phyloP scores from a whole-genome alignment of 495 filamentous ascomycete genomes.

The Usnea hakonensis region DNA sequence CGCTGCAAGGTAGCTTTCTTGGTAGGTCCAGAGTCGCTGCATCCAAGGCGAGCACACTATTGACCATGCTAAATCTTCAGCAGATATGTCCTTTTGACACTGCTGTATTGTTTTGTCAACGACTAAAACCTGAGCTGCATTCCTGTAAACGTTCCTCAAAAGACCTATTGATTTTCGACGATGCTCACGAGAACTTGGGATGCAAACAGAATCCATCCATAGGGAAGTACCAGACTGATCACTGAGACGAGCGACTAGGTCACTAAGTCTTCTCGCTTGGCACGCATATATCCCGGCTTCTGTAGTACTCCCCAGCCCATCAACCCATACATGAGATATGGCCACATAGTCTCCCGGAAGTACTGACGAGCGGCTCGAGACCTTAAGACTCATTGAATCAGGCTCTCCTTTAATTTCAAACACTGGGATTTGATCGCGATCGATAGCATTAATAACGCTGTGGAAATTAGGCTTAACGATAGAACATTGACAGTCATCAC shows the following conservation, averaged over 20 bases:
- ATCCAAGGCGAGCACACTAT: not conserved
- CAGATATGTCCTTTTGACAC: not conserved
- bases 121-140: not conserved
- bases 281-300: not conserved
- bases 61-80: not conserved
- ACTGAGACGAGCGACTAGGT: not conserved
- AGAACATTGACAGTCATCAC: not conserved
- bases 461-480: not conserved
- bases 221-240: not conserved
- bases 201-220: not conserved
- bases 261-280: not conserved
- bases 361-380: not conserved
- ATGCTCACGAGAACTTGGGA: not conserved
- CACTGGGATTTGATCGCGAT: not conserved
- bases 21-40: not conserved
- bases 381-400: not conserved
- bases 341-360: not conserved
- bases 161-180: not conserved
- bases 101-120: not conserved
- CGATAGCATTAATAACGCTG: not conserved
- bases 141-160: not conserved
- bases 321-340: not conserved
- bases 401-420: not conserved
- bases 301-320: not conserved
- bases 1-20: slow-evolving; percentile 1